These are phyloP conservation scores for Cucurbita moschata DNA, from an alignment of 306 rosid species.

Conservation along the genomic window DNA sequence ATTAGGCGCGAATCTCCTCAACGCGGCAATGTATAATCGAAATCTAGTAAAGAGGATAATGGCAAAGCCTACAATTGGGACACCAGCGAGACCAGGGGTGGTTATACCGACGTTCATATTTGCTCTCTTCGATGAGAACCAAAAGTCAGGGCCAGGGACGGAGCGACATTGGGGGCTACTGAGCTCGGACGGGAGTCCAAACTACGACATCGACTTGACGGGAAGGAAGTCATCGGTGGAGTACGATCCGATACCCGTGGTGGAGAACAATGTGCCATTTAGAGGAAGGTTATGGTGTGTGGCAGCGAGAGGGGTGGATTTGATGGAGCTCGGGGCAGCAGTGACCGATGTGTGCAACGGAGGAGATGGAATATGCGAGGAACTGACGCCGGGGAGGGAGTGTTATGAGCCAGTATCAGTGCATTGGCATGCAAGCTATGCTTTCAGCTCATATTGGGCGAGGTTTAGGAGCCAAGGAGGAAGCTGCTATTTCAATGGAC, in stretches of 20 bases:
- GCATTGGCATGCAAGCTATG: constrained; percentile 32
- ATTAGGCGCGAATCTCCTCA: constrained; percentile 30
- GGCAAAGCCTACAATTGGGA: constrained; percentile 40
- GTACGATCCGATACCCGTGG: constrained; percentile 10
- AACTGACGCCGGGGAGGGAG: constrained; percentile 25
- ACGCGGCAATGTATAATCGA: constrained; percentile 58
- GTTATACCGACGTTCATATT: constrained; percentile 56
- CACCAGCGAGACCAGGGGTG: constrained; percentile 50
- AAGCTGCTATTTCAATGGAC: constrained; percentile 37
- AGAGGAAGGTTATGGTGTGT: constrained; percentile 37
- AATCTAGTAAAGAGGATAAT: constrained; percentile 41
- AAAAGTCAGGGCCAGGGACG: constrained; percentile 42
- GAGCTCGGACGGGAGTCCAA: constrained; percentile 31
- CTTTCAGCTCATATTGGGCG: constrained; percentile 38
- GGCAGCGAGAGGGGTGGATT: constrained; percentile 16
- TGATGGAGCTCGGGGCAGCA: constrained; percentile 14
- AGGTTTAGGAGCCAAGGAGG: constrained; percentile 27
- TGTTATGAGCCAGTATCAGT: constrained; percentile 28
- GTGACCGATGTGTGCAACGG: constrained; percentile 12
- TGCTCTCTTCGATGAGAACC: constrained; percentile 55
- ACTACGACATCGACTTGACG: constrained; percentile 49
- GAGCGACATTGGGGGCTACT: constrained; percentile 77
- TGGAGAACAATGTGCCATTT: constrained; percentile 21
- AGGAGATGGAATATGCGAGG: constrained; percentile 28
- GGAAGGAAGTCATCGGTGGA: constrained; percentile 15